A percentile compares a stretch with the other conserved stretches of the same genome.
Evolutionary conservation across 2,329 filamentous ascomycete genomes (phyloP).

Genomic region (Bipolaris sorokiniana): DNA sequence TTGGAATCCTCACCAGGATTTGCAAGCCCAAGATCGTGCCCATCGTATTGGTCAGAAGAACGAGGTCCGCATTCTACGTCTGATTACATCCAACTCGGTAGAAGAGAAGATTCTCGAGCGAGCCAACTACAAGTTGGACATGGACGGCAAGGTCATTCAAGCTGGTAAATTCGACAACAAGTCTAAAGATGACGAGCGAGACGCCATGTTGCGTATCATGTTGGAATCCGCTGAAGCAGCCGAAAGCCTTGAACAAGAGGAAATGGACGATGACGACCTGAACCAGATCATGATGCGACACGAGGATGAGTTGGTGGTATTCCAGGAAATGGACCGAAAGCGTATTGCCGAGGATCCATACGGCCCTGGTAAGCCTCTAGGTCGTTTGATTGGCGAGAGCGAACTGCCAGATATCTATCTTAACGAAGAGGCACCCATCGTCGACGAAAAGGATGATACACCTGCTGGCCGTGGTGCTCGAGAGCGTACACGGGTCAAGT

Average conservation of each 20-base stretch:
- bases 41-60: conserved; percentile 99
- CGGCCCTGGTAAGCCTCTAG: conserved; percentile 71
- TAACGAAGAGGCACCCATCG: conserved; percentile 79
- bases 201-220: conserved; percentile 92
- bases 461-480: conserved; percentile 83
- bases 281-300: conserved; percentile 92
- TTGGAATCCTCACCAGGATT: conserved; percentile 99
- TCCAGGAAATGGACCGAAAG: conserved; percentile 84
- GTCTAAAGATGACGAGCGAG: conserved; percentile 96
- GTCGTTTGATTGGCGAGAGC: conserved; percentile 83
- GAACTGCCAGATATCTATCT: conserved; percentile 96
- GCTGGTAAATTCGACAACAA: conserved; percentile 99
- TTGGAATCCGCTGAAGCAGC: conserved; percentile 78
- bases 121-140: conserved; percentile 96
- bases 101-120: conserved; percentile 98
- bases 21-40: conserved; percentile 98
- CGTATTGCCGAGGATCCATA: conserved; percentile 71
- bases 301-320: conserved; percentile 76
- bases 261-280: conserved; percentile 98
- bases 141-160: conserved; percentile 99
- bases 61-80: conserved; percentile 91
- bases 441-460: conserved; percentile 78
- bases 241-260: conserved; percentile 81
- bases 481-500: conserved; percentile 91
- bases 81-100: conserved; percentile 96